Evolutionary conservation across 23 red algal species (phyloP).

Genomic region (Gracilaria domingensis): DNA sequence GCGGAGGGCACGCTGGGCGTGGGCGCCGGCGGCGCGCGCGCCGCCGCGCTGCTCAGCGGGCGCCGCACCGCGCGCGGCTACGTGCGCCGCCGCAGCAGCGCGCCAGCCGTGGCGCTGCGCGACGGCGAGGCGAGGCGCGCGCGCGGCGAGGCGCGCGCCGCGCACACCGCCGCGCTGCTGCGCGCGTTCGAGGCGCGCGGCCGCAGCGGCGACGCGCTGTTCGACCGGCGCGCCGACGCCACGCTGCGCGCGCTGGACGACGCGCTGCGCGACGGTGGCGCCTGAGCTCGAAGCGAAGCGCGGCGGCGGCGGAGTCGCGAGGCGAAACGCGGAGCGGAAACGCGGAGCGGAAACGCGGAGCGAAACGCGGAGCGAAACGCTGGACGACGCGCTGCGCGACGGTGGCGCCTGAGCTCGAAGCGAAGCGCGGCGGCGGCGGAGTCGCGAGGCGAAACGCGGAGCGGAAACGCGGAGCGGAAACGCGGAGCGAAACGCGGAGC

Average conservation of each 20-base stretch:
- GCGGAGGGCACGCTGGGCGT: conserved; percentile 50
- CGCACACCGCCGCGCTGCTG: neutral
- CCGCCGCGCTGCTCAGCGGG: conserved; percentile 7
- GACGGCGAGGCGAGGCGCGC: neutral
- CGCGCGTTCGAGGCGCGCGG: neutral
- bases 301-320: neutral
- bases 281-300: neutral
- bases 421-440: too few relatives aligned
- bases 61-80: neutral
- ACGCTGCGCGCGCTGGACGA: neutral
- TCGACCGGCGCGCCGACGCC: conserved; percentile 4
- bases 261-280: neutral
- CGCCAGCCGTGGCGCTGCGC: neutral
- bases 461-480: too few relatives aligned
- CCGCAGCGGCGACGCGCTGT: conserved; percentile 8
- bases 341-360: too few relatives aligned
- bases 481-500: too few relatives aligned
- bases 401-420: too few relatives aligned
- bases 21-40: neutral
- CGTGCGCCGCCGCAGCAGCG: neutral
- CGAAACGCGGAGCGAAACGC: too few relatives aligned
- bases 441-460: too few relatives aligned
- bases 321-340: too few relatives aligned
- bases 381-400: too few relatives aligned
- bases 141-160: neutral